Percentiles rank a stretch among this genome's conserved stretches.
These are phyloP conservation scores for Physcomitrium patens DNA, from an alignment of 225 moss, liverwort and hornwort genomes.

Conservation along the genomic window DNA sequence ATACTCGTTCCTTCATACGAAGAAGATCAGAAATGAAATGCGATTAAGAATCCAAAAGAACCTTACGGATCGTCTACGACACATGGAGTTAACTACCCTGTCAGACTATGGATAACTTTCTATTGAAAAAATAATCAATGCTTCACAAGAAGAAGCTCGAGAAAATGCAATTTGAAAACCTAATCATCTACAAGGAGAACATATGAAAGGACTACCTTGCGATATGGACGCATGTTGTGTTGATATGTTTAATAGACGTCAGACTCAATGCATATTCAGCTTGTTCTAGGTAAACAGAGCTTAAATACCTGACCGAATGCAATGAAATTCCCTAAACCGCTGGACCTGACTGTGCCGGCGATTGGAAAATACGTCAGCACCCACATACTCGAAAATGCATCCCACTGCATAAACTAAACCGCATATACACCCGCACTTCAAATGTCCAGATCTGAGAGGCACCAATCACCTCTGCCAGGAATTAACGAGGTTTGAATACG, in stretches of 20 bases:
- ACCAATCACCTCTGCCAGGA: neutral
- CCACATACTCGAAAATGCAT: neutral
- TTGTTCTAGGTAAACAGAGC: constrained; percentile 13
- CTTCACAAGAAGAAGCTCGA: too few relatives aligned
- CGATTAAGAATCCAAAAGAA: too few relatives aligned
- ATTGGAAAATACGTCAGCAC: constrained; percentile 7
- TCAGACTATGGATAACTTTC: too few relatives aligned
- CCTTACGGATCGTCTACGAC: too few relatives aligned
- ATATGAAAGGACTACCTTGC: too few relatives aligned
- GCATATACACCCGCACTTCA: neutral
- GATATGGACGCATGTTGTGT: neutral
- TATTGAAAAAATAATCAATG: too few relatives aligned
- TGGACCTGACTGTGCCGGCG: constrained; percentile 1
- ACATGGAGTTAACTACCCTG: too few relatives aligned
- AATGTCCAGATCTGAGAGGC: constrained; percentile 19
- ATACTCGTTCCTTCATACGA: too few relatives aligned
- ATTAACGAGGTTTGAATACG: neutral
- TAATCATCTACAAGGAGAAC: too few relatives aligned
- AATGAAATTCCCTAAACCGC: neutral
- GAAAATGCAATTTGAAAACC: too few relatives aligned
- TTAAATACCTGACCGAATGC: neutral
- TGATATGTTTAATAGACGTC: neutral
- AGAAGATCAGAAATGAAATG: too few relatives aligned
- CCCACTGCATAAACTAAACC: constrained; percentile 1
- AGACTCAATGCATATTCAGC: constrained; percentile 19